Evolutionary conservation across 1,139 yeast genomes (phyloP).

Genomic region (Wickerhamomyces sp.): DNA sequence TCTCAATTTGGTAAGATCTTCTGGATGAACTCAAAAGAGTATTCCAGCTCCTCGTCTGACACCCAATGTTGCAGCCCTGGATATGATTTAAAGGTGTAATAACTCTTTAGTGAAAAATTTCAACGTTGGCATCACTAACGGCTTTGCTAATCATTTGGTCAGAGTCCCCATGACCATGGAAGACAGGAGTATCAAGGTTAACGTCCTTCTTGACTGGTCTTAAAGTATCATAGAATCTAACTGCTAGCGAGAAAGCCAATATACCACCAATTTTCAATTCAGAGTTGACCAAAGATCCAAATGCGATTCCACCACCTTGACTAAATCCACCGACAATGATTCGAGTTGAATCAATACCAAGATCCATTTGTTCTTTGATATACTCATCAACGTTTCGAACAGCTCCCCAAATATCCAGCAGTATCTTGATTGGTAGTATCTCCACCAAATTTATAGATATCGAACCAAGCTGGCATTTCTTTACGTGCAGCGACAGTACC

Average conservation of each 20-base stretch:
- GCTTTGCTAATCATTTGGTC: constrained; percentile 61
- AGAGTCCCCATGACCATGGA: constrained; percentile 81
- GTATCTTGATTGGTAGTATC: constrained; percentile 45
- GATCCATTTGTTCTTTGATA: constrained; percentile 57
- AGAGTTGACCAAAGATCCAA: constrained; percentile 46
- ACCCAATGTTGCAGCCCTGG: constrained; percentile 19
- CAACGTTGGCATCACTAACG: constrained; percentile 44
- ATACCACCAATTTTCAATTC: constrained; percentile 73
- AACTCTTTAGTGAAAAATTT: constrained; percentile 37
- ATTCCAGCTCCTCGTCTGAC: constrained; percentile 14
- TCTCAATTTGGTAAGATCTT: constrained; percentile 10
- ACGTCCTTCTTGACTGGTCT: constrained; percentile 26
- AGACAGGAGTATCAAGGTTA: constrained; percentile 67
- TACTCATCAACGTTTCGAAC: constrained; percentile 47
- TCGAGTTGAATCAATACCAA: constrained; percentile 62
- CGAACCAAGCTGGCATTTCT: constrained; percentile 86
- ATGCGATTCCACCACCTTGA: constrained; percentile 83
- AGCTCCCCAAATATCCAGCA: constrained; percentile 58
- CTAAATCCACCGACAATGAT: constrained; percentile 90
- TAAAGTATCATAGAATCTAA: constrained; percentile 46
- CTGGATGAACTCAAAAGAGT: constrained; percentile 11
- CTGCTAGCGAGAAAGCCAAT: constrained; percentile 73
- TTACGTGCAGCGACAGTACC: constrained; percentile 64
- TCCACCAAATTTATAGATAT: constrained; percentile 55
- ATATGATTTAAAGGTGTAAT: constrained; percentile 55